phyloP scores from a whole-genome alignment of 2,329 filamentous ascomycete genomes.

The Ophiostoma montium region DNA sequence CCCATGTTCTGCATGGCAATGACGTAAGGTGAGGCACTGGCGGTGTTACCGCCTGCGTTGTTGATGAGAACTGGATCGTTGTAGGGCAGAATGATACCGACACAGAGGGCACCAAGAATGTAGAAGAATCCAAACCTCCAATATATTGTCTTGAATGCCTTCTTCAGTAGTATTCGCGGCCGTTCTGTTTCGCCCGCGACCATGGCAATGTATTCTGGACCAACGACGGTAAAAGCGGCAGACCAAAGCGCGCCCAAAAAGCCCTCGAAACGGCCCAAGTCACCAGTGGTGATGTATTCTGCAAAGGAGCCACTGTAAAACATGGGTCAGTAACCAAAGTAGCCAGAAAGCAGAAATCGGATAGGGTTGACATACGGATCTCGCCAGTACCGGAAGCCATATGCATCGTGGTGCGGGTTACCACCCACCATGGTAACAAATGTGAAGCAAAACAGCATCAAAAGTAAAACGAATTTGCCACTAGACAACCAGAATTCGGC shows the following conservation, averaged over 20 bases:
- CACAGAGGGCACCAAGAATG: conserved; percentile 46
- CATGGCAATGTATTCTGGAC: conserved; percentile 52
- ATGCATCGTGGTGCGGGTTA: conserved; percentile 32
- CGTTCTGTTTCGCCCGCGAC: conserved; percentile 56
- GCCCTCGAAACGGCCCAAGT: conserved; percentile 21
- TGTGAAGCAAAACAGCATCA: conserved; percentile 41
- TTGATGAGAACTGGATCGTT: conserved; percentile 29
- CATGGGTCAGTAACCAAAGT: neutral
- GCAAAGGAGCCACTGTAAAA: conserved; percentile 23
- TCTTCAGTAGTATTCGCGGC: conserved; percentile 50
- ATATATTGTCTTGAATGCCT: conserved; percentile 55
- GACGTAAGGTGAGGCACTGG: conserved; percentile 48
- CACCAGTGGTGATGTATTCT: conserved; percentile 22
- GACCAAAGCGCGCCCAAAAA: conserved; percentile 20
- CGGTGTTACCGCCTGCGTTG: conserved; percentile 25
- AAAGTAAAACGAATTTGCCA: conserved; percentile 33
- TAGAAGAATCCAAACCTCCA: conserved; percentile 59
- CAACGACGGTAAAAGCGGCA: conserved; percentile 26
- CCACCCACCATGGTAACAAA: conserved; percentile 43
- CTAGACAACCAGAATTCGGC: conserved; percentile 33
- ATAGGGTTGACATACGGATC: conserved; percentile 16
- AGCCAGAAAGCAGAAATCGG: neutral
- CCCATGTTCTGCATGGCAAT: conserved; percentile 56
- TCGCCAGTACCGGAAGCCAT: conserved; percentile 30
- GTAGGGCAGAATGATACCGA: conserved; percentile 55